A percentile compares a stretch with the other conserved stretches of the same genome.
Evolutionary conservation across 2,329 filamentous ascomycete species (phyloP).

Genomic region (Neofusicoccum laricinum): DNA sequence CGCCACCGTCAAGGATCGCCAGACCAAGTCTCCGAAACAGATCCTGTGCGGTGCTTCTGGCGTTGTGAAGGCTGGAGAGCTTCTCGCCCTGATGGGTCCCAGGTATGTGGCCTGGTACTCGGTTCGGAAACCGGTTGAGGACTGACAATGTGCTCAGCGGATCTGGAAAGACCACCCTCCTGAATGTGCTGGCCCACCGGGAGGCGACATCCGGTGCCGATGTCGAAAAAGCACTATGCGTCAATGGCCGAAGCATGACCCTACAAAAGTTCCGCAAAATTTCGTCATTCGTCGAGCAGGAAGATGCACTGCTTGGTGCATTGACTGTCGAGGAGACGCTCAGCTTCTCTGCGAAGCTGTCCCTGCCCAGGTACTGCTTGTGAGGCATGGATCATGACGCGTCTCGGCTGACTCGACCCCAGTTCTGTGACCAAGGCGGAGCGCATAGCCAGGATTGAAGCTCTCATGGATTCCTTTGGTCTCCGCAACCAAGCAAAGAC

Average conservation of each 20-base stretch:
- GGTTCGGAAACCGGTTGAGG: neutral
- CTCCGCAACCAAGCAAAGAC: conserved; percentile 66
- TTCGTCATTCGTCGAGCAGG: conserved; percentile 80
- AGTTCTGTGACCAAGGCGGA: conserved; percentile 56
- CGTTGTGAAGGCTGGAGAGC: conserved; percentile 64
- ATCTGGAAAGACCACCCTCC: conserved; percentile 77
- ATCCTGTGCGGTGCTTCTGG: conserved; percentile 65
- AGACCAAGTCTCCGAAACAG: conserved; percentile 60
- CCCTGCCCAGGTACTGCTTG: conserved; percentile 43
- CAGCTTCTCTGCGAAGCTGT: conserved; percentile 70
- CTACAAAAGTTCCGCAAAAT: conserved; percentile 60
- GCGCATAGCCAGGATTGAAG: conserved; percentile 61
- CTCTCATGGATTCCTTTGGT: conserved; percentile 69
- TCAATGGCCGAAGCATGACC: conserved; percentile 61
- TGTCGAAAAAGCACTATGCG: conserved; percentile 53
- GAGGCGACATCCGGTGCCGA: conserved; percentile 52
- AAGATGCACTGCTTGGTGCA: conserved; percentile 78
- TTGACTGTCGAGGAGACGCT: conserved; percentile 79
- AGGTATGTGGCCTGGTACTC: conserved; percentile 39
- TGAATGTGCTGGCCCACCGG: conserved; percentile 73
- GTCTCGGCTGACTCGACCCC: conserved; percentile 18
- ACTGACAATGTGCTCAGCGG: conserved; percentile 31
- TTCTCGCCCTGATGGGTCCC: conserved; percentile 80
- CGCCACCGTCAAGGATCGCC: conserved; percentile 70
- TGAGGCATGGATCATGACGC: neutral